Evolutionary conservation across 371 early-diverging fungal species (phyloP).

Genomic region (Zopfochytrium polystomum): DNA sequence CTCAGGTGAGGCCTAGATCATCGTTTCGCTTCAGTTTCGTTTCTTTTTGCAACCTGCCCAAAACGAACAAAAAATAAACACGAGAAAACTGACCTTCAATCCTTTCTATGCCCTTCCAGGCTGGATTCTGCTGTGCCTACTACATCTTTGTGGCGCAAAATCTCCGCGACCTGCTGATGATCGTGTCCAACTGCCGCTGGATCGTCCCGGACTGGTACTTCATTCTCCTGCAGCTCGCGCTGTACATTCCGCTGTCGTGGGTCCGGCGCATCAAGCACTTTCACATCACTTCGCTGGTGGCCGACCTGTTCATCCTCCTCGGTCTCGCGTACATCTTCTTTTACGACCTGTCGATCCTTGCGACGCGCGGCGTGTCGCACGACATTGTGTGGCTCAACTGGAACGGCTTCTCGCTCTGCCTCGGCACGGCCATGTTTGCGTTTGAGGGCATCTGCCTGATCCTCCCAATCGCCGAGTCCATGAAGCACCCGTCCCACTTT

Average conservation of each 20-base stretch:
- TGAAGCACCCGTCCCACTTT: slow-evolving; percentile 80
- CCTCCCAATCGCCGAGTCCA: slow-evolving; percentile 78
- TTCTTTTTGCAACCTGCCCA: slow-evolving; percentile 50
- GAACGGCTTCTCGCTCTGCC: slow-evolving; percentile 69
- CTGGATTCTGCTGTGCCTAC: slow-evolving; percentile 86
- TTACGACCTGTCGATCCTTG: slow-evolving; percentile 68
- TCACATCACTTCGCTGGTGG: slow-evolving; percentile 75
- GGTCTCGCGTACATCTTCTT: slow-evolving; percentile 81
- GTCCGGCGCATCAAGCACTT: slow-evolving; percentile 84
- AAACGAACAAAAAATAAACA: slow-evolving; percentile 35
- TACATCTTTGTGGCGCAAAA: slow-evolving; percentile 85
- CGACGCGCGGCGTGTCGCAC: slow-evolving; percentile 52
- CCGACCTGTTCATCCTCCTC: slow-evolving; percentile 80
- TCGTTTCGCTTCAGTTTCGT: no score
- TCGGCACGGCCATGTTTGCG: slow-evolving; percentile 91
- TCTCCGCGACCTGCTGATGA: slow-evolving; percentile 63
- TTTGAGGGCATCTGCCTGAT: slow-evolving; percentile 93
- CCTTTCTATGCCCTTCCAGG: slow-evolving; percentile 4
- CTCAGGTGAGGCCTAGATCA: slow-evolving; percentile 84
- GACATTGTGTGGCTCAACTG: slow-evolving; percentile 65
- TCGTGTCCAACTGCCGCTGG: slow-evolving; percentile 54
- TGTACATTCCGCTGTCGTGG: slow-evolving; percentile 78
- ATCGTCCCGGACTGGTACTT: slow-evolving; percentile 55
- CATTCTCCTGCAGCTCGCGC: slow-evolving; percentile 63
- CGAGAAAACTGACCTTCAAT: slow-evolving; percentile 12